Evolutionary conservation across 345 rosid species (phyloP), one percentile per base, ranked within the genome.

Genomic region (Kernera saxatilis): DNA sequence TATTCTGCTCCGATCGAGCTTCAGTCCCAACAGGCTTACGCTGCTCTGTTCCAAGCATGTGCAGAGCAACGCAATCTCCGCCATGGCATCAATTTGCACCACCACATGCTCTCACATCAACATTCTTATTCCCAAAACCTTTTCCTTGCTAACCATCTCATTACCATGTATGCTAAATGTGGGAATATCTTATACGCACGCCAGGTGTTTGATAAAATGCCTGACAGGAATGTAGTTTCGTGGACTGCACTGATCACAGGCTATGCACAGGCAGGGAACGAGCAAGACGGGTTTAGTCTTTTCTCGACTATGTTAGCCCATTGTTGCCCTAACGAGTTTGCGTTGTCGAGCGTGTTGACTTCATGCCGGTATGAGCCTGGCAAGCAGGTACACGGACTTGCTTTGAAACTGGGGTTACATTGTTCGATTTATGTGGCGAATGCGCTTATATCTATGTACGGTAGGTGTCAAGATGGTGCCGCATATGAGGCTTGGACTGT

Each of bases 181-280:
- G 97, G 98, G n/a, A 52, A 80, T 18, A 44, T 87, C n/a, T 25
- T 18, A 0, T 8, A 44, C 64, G 96, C 97, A 12, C 84, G 78
- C 5, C 70, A 72, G 3, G 13, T 90, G 85, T 87, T 93, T 57
- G 96, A 84, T 27, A 77, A 72, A 66, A 93, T 93, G 98, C 79
- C 78, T 43, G 64, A 49, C 0, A 83, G 92, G 76, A 93, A 93
- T 46, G 71, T 84, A 37, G 91, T 93, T 39, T 87, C 97, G 9
- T 93, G 96, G 93, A 85, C 93, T 2, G 86, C 88, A 2, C 77
- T 93, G 32, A 78, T 90, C 48, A 85, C 96, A 0, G 96, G 93
- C 15, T 90, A 85, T 30, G 88, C 85, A 0, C 90, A 88, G 54
- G 66, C 66, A 12, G 93, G 96, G 50, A 68, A 18, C 0, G 67